A percentile compares a stretch with the other conserved stretches of the same genome.
phyloP scores from a whole-genome alignment of 768 basidiomycete genomes.

The Aureoboletus auriporus region DNA sequence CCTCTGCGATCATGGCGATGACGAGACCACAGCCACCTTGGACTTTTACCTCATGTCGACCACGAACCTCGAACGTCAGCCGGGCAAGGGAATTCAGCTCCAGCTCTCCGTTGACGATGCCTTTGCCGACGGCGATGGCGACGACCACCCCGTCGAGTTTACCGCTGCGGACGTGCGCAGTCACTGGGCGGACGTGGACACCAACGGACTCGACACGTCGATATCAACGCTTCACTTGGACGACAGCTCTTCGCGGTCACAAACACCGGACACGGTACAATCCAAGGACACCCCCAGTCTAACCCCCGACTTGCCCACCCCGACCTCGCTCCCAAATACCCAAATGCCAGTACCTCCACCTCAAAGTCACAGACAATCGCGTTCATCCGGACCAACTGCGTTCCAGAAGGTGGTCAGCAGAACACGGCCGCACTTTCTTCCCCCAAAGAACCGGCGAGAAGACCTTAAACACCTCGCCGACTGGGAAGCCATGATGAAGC shows the following conservation, averaged over 20 bases:
- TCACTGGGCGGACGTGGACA: slow-evolving; percentile 51
- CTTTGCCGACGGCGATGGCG: slow-evolving; percentile 55
- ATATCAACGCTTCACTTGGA: slow-evolving; percentile 60
- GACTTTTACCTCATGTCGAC: slow-evolving; percentile 12
- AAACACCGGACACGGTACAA: too few relatives aligned
- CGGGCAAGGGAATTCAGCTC: slow-evolving; percentile 20
- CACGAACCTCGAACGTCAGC: slow-evolving; percentile 19
- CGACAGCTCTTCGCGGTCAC: background rate
- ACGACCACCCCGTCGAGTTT: slow-evolving; percentile 51
- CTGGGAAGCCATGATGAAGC: slow-evolving; percentile 88
- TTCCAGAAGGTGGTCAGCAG: slow-evolving; percentile 80
- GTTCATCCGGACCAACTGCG: slow-evolving; percentile 61
- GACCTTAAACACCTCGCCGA: slow-evolving; percentile 81
- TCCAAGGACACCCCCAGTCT: background rate
- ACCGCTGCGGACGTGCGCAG: slow-evolving; percentile 56
- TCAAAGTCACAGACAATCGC: slow-evolving; percentile 39
- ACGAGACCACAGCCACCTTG: background rate
- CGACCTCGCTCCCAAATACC: slow-evolving; percentile 27
- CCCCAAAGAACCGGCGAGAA: slow-evolving; percentile 74
- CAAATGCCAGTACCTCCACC: slow-evolving; percentile 15
- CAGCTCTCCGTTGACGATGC: slow-evolving; percentile 60
- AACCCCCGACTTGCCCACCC: slow-evolving; percentile 25
- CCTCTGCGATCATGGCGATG: slow-evolving; percentile 80
- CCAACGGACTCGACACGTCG: slow-evolving; percentile 39
- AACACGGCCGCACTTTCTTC: slow-evolving; percentile 81